A percentile compares a stretch with the other conserved stretches of the same genome.
These are phyloP conservation scores for Echria macrotheca DNA, from an alignment of 495 filamentous ascomycete genomes.

Conservation along the genomic window DNA sequence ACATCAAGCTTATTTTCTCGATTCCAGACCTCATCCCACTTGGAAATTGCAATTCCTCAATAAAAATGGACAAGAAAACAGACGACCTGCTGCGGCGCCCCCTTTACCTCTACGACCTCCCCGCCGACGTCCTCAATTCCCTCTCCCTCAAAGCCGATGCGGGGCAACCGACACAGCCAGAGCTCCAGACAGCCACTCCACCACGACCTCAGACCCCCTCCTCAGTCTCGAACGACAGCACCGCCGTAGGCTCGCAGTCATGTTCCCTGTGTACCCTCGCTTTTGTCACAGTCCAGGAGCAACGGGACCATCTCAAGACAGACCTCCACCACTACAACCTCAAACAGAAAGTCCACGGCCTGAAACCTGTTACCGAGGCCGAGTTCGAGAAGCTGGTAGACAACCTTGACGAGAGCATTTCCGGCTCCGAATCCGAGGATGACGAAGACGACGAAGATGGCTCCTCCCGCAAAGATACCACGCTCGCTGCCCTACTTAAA, in stretches of 20 bases:
- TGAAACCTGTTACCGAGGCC: slow-evolving; percentile 59
- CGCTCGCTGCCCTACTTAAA: slow-evolving; percentile 67
- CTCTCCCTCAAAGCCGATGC: slow-evolving; percentile 54
- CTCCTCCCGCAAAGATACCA: slow-evolving; percentile 49
- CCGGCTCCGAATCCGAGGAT: slow-evolving; percentile 61
- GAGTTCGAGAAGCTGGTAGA: slow-evolving; percentile 83
- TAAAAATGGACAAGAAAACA: slow-evolving; percentile 25
- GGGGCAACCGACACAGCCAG: slow-evolving; percentile 24
- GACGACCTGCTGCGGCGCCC: slow-evolving; percentile 38
- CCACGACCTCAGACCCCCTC: slow-evolving; percentile 35
- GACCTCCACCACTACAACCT: slow-evolving; percentile 93
- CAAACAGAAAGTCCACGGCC: slow-evolving; percentile 76
- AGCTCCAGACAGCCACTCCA: slow-evolving; percentile 15
- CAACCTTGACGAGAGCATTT: slow-evolving; percentile 84
- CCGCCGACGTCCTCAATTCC: slow-evolving; percentile 66
- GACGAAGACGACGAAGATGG: slow-evolving; percentile 49
- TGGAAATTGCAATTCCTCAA: not conserved
- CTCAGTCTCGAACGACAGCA: slow-evolving; percentile 22
- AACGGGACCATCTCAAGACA: slow-evolving; percentile 80
- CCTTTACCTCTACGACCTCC: slow-evolving; percentile 75
- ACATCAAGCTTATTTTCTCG: not conserved
- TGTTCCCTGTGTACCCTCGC: slow-evolving; percentile 75
- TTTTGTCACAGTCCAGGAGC: slow-evolving; percentile 69
- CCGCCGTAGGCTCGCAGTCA: slow-evolving; percentile 58
- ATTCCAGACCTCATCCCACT: not conserved